Percentiles rank a stretch among this genome's conserved stretches.
phyloP scores from a whole-genome alignment of 1,139 yeast genomes.

The Pichia sp. region DNA sequence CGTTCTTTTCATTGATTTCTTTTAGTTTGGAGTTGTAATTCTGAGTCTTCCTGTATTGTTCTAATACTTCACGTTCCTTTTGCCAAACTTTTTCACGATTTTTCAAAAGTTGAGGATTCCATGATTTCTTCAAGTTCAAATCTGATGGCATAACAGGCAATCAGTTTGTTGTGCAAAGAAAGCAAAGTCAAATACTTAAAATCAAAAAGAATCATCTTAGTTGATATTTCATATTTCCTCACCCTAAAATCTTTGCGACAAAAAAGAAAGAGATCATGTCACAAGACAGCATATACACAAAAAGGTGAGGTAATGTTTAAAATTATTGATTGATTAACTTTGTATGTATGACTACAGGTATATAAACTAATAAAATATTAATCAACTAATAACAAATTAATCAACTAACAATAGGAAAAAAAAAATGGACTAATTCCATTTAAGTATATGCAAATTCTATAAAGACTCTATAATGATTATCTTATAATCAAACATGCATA shows the following conservation, averaged over 20 bases:
- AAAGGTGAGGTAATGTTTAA: no score
- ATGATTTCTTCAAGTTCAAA: slow-evolving; percentile 82
- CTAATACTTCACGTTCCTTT: slow-evolving; percentile 69
- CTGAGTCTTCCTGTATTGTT: slow-evolving; percentile 60
- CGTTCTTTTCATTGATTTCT: slow-evolving; percentile 57
- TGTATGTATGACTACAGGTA: neutral
- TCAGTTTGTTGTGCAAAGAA: no score
- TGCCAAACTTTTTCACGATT: slow-evolving; percentile 86
- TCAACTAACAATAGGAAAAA: neutral
- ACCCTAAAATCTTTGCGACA: no score
- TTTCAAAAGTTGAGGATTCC: slow-evolving; percentile 87
- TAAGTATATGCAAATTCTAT: neutral
- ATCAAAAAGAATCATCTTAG: no score
- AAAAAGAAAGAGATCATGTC: no score
- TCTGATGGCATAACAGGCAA: slow-evolving; percentile 86
- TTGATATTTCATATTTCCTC: no score
- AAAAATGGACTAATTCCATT: no score
- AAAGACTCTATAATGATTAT: neutral
- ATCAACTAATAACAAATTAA: neutral
- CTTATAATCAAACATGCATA: neutral
- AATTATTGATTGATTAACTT: neutral
- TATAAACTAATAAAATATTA: neutral
- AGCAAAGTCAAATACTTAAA: no score
- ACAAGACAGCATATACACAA: no score
- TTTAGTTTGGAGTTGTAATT: slow-evolving; percentile 60